Percentiles rank a stretch among this genome's conserved stretches.
Evolutionary conservation across 2,329 filamentous ascomycete species (phyloP).

Genomic region (Thielaviopsis ethacetica): DNA sequence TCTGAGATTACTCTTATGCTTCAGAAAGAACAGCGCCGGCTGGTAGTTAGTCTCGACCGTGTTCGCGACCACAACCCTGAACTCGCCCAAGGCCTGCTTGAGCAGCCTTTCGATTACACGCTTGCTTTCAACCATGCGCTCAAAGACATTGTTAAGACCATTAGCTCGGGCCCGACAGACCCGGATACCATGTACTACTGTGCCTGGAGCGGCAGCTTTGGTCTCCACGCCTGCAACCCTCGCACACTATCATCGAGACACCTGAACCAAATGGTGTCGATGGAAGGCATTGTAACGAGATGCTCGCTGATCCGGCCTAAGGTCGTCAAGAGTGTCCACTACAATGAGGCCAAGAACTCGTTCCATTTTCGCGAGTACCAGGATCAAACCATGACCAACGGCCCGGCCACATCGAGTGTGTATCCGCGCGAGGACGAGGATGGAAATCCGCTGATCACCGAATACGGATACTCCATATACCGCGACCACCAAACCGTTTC

Average conservation of each 20-base stretch:
- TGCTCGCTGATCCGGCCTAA: conserved; percentile 92
- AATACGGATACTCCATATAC: conserved; percentile 92
- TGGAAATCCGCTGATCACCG: conserved; percentile 79
- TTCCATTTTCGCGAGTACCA: conserved; percentile 84
- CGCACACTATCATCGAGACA: conserved; percentile 77
- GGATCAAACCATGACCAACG: conserved; percentile 95
- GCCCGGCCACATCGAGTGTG: conserved; percentile 73
- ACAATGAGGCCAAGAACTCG: conserved; percentile 70
- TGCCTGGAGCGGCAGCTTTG: conserved; percentile 92
- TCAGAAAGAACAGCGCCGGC: conserved; percentile 46
- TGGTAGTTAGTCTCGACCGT: conserved; percentile 71
- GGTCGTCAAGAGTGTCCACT: conserved; percentile 96
- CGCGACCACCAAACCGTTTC: conserved; percentile 95
- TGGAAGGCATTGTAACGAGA: conserved; percentile 94
- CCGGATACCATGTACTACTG: conserved; percentile 85
- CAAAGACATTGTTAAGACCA: conserved; percentile 69
- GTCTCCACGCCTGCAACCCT: conserved; percentile 86
- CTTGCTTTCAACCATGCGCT: conserved; percentile 81
- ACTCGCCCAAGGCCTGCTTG: conserved; percentile 62
- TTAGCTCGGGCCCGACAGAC: conserved; percentile 59
- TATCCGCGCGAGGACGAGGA: conserved; percentile 91
- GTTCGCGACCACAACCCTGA: conserved; percentile 75
- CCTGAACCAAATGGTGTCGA: conserved; percentile 90
- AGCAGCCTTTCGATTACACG: conserved; percentile 74
- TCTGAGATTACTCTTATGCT: conserved; percentile 73